Evolutionary conservation across 495 filamentous ascomycete genomes (phyloP), one percentile per base, ranked within the genome.

Genomic region (Penicillium diatomitis): DNA sequence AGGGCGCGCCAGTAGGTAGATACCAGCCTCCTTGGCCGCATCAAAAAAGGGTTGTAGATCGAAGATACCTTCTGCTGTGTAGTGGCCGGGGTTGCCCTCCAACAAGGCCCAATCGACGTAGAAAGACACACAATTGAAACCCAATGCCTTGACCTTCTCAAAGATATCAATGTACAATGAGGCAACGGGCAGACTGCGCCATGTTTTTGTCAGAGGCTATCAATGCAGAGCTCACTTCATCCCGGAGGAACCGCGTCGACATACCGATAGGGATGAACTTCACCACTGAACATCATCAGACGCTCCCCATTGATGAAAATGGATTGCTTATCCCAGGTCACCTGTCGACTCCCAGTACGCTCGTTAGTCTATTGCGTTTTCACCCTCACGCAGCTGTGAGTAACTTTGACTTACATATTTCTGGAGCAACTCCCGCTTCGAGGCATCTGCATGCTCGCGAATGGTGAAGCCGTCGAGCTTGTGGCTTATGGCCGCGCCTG

Each of bases 51-150:
- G 78, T 44, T 83, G 73, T 8, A 85, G 70, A 6, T 69, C 80
- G 56, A 88, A 85, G 40, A 88, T 71, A 0, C 86, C 87, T 7
- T 86, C 79, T 0, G 81, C 84, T 8, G 68, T 66, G 56, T 87
- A 88, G 10, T 78, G 67, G 1, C 84, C 86, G 2, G 73, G 82
- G 48, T 84, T 79, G 31, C 85, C 86, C 64, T 91, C 86, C 2
- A 87, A 58, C n/a, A 90, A 64, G n/a, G 83, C 84, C 87, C 86
- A 91, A 53, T 88, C 74, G 10, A 80, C 66, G 56, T 89, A 88
- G 64, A 90, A 86, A 0, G 81, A 86, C 10, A 87, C 81, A n/a
- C 74, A 70, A 51, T 84, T 88, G 65, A 87, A 88, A 2, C 87
- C 87, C 0, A 87, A 60, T 29, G 85, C 83, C 62, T 82, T 87